These are phyloP conservation scores for Phytophthora pini DNA, from an alignment of 352 stramenopile genomes.

Conservation along the genomic window DNA sequence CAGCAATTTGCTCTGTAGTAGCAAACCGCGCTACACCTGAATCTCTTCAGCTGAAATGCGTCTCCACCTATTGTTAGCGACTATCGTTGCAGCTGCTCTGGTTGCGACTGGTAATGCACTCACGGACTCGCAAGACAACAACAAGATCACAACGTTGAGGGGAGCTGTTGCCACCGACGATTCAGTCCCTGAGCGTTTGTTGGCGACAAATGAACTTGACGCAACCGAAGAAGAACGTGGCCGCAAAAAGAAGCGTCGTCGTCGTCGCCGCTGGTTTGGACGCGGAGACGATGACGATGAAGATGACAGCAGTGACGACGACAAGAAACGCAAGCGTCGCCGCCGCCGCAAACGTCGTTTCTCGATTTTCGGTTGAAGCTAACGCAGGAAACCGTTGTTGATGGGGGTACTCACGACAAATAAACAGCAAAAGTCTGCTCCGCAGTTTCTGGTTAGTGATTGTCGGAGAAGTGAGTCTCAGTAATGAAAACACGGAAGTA, in stretches of 20 bases:
- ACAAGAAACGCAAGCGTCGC: not conserved
- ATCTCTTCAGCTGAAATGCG: not conserved
- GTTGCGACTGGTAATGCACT: slow-evolving; percentile 2
- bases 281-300: not conserved
- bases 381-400: not conserved
- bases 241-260: not conserved
- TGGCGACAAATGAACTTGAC: slow-evolving; percentile 5
- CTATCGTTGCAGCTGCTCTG: not conserved
- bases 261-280: not conserved
- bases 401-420: too few species aligned
- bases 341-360: not conserved
- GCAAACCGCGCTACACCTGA: not conserved
- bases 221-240: slow-evolving; percentile 3
- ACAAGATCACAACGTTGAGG: slow-evolving; percentile 1
- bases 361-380: slow-evolving; percentile 1
- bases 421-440: too few species aligned
- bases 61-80: not conserved
- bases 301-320: not conserved
- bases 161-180: slow-evolving; percentile 1
- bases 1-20: not conserved
- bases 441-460: too few species aligned
- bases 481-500: too few species aligned
- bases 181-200: not conserved
- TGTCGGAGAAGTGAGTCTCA: too few species aligned
- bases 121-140: slow-evolving; percentile 1